phyloP scores from a whole-genome alignment of 2,329 filamentous ascomycete species.

The Immersiporthe knoxdaviesiana region DNA sequence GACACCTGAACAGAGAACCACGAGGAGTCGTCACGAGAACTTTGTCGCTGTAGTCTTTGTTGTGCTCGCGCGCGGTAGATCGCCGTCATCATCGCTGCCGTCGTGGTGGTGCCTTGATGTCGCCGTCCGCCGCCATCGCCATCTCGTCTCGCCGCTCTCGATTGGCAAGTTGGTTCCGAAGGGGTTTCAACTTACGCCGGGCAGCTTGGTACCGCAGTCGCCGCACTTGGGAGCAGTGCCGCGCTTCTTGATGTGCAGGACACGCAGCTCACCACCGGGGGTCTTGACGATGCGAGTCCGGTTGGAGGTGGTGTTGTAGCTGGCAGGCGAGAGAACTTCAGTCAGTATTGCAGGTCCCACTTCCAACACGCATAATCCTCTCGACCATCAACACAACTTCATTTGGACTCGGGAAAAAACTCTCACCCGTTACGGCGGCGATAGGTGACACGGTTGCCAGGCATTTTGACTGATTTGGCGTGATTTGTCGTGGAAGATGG shows the following conservation, averaged over 20 bases:
- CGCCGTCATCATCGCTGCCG: too few relatives aligned
- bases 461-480: conserved; percentile 56
- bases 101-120: not conserved
- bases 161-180: conserved; percentile 26
- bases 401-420: conserved; percentile 28
- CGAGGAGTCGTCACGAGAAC: not conserved
- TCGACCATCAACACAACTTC: conserved; percentile 12
- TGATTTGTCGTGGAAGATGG: conserved; percentile 29
- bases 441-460: conserved; percentile 65
- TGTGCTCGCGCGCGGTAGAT: not conserved
- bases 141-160: conserved; percentile 19
- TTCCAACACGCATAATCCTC: not conserved
- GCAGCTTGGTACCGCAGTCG: conserved; percentile 97
- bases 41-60: not conserved
- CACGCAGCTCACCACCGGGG: conserved; percentile 90
- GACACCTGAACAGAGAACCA: not conserved
- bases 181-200: conserved; percentile 80
- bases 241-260: conserved; percentile 99
- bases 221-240: conserved; percentile 98
- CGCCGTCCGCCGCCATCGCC: not conserved
- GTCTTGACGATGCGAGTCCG: conserved; percentile 95
- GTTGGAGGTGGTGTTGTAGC: conserved; percentile 99
- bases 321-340: conserved; percentile 42
- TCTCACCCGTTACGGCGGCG: conserved; percentile 82
- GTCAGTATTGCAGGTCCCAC: conserved; percentile 30